Percentiles rank a stretch among this genome's conserved stretches.
phyloP scores from a whole-genome alignment of 495 filamentous ascomycete genomes.

The Aspergillus indologenus region DNA sequence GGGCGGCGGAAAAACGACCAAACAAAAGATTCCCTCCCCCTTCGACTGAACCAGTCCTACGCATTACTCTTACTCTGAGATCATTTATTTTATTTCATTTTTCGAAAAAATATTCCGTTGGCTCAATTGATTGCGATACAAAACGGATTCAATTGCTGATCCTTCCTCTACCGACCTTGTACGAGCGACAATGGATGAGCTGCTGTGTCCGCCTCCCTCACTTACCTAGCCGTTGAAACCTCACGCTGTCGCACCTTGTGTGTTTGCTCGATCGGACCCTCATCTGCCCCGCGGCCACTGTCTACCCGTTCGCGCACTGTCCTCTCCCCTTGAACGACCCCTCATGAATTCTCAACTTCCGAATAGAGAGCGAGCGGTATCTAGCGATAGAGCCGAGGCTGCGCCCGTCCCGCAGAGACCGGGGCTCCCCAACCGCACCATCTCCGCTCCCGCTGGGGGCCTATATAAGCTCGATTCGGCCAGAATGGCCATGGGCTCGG shows the following conservation, averaged over 20 bases:
- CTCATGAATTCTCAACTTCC: conserved; percentile 25
- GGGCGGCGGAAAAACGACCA: not conserved
- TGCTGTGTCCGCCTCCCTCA: conserved; percentile 29
- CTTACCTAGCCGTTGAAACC: conserved; percentile 31
- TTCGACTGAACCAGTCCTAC: not conserved
- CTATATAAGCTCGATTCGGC: conserved; percentile 28
- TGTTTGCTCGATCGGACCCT: conserved; percentile 21
- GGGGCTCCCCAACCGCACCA: conserved; percentile 32
- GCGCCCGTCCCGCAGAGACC: conserved; percentile 30
- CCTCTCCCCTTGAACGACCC: not conserved
- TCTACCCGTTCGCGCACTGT: conserved; percentile 11
- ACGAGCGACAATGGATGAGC: conserved; percentile 39
- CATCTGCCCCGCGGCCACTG: conserved; percentile 11
- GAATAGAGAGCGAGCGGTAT: conserved; percentile 27
- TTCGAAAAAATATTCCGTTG: not conserved
- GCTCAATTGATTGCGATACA: conserved; percentile 2
- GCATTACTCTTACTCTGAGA: not conserved
- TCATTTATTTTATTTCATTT: not conserved
- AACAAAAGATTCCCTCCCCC: not conserved
- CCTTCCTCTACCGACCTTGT: not conserved
- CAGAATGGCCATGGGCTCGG: conserved; percentile 20
- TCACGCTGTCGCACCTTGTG: conserved; percentile 21
- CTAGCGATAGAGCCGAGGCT: conserved; percentile 33
- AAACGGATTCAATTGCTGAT: not conserved
- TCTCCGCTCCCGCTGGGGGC: conserved; percentile 33